Conservation (phyloP, 257 asterid genomes). For the Scutellaria galericulata region DNA sequence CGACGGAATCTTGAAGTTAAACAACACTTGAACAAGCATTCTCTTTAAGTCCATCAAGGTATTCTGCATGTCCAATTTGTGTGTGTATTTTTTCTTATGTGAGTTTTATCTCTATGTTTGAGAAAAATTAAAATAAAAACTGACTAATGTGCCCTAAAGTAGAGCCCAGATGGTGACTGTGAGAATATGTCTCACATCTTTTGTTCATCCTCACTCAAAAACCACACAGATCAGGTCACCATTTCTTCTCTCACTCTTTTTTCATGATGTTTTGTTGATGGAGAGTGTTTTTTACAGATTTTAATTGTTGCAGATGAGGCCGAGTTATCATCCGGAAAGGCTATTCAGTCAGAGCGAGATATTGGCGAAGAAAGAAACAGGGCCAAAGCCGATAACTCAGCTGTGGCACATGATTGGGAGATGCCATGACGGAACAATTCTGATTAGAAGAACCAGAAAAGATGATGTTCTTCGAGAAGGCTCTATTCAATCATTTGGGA, state of each 20-base stretch:
- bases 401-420: constrained; percentile 78
- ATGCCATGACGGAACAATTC: constrained; percentile 78
- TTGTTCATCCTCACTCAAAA: constrained; percentile 78
- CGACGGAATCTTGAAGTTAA: constrained; percentile 56
- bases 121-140: constrained; percentile 4
- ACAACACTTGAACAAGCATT: constrained; percentile 60
- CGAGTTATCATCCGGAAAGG: constrained; percentile 78
- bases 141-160: constrained; percentile 31
- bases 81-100: background rate
- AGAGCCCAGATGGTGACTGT: constrained; percentile 97
- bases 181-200: constrained; percentile 66
- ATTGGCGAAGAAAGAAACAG: constrained; percentile 35
- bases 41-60: constrained; percentile 77
- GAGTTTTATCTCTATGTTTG: background rate
- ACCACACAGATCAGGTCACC: constrained; percentile 76
- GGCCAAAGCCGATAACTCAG: constrained; percentile 51
- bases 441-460: constrained; percentile 71
- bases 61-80: constrained; percentile 11
- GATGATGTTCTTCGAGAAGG: constrained; percentile 73
- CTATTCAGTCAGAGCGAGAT: constrained; percentile 46
- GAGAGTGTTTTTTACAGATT: background rate
- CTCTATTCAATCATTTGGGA: constrained; percentile 64
- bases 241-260: background rate
- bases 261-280: constrained; percentile 5
- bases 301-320: constrained; percentile 61